Evolutionary conservation across 768 basidiomycete species (phyloP).

Genomic region (Serendipita sp.): DNA sequence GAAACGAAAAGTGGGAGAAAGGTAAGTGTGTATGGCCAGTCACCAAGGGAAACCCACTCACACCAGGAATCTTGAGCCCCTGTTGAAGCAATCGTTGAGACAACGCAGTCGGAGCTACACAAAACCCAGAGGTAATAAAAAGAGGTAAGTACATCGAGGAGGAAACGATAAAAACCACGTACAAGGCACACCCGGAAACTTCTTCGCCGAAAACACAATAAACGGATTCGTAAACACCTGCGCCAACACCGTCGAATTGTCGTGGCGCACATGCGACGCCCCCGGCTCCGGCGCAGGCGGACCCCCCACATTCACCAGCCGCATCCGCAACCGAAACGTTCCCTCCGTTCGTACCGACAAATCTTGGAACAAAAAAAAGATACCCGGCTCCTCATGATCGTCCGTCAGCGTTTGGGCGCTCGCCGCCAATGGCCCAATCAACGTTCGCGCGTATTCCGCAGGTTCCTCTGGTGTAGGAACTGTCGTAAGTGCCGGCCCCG

Average conservation of each 20-base stretch:
- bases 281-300: slow-evolving; percentile 60
- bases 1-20: too few relatives aligned
- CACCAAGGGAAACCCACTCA: too few relatives aligned
- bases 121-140: not conserved
- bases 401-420: slow-evolving; percentile 75
- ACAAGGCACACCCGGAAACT: slow-evolving; percentile 91
- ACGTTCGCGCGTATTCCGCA: slow-evolving; percentile 53
- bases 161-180: not conserved
- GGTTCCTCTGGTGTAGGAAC: not conserved
- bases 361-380: slow-evolving; percentile 94
- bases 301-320: slow-evolving; percentile 78
- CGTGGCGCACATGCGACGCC: slow-evolving; percentile 47
- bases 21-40: too few relatives aligned
- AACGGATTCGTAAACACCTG: slow-evolving; percentile 74
- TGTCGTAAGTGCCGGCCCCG: not conserved
- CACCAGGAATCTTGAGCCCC: slow-evolving; percentile 6
- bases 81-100: not conserved
- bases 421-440: slow-evolving; percentile 78
- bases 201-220: slow-evolving; percentile 80
- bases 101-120: not conserved
- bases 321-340: slow-evolving; percentile 53
- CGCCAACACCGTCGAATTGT: slow-evolving; percentile 62
- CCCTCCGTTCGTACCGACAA: slow-evolving; percentile 88
- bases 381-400: slow-evolving; percentile 69
- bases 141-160: not conserved